Percentiles rank a stretch among this genome's conserved stretches.
These are phyloP conservation scores for Lyophyllum semitale DNA, from an alignment of 768 basidiomycete species.

Conservation along the genomic window DNA sequence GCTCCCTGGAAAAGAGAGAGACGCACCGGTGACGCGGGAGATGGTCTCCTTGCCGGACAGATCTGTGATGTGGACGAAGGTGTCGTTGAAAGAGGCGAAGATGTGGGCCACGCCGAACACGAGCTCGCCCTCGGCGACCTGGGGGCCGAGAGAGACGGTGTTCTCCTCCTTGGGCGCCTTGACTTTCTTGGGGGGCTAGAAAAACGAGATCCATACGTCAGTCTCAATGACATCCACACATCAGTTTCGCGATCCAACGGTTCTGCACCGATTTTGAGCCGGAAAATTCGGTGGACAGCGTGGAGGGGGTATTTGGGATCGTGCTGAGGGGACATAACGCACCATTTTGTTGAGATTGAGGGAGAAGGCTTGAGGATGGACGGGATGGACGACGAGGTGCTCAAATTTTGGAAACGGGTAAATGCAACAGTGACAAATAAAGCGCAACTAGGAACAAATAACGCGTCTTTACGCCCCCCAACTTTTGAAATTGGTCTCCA, in stretches of 20 bases:
- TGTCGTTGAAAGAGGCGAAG: slow-evolving; percentile 99
- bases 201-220: slow-evolving; percentile 14
- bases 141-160: slow-evolving; percentile 90
- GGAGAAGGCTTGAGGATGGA: slow-evolving; percentile 35
- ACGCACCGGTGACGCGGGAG: slow-evolving; percentile 92
- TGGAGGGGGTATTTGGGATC: not conserved
- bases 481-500: no score
- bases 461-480: not conserved
- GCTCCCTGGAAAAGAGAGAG: not conserved
- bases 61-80: slow-evolving; percentile 99
- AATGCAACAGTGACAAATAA: slow-evolving; percentile 14
- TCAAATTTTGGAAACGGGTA: slow-evolving; percentile 8
- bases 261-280: slow-evolving; percentile 1
- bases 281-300: slow-evolving; percentile 2
- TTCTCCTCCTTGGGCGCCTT: slow-evolving; percentile 79
- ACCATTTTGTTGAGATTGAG: slow-evolving; percentile 40
- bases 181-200: slow-evolving; percentile 81
- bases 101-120: slow-evolving; percentile 99
- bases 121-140: slow-evolving; percentile 94
- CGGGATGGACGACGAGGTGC: slow-evolving; percentile 23
- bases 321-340: slow-evolving; percentile 19
- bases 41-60: slow-evolving; percentile 98
- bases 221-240: slow-evolving; percentile 12
- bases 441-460: not conserved
- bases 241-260: slow-evolving; percentile 48